Percentiles rank a stretch among this genome's conserved stretches.
Conservation (phyloP, 1,139 yeast genomes). For the Geotrichum citri-aurantii region DNA sequence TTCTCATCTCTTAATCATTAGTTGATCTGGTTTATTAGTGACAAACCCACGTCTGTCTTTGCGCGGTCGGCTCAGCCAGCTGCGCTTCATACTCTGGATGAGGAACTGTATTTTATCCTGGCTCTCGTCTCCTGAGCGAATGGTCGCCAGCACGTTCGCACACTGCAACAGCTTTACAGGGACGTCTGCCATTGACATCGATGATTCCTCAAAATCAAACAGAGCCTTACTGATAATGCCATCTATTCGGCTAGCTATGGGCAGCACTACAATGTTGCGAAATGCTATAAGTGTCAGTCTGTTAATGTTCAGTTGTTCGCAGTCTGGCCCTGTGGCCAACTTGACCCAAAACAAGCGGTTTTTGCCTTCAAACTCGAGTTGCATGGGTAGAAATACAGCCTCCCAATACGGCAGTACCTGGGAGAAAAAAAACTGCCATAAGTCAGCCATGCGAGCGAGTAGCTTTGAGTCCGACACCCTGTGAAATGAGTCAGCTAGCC, state of each 20-base stretch:
- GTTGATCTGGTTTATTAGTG: not conserved
- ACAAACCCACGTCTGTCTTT: not conserved
- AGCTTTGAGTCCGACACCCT: constrained; percentile 26
- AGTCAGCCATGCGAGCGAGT: constrained; percentile 33
- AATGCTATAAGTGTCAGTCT: constrained; percentile 32
- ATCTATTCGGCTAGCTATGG: constrained; percentile 42
- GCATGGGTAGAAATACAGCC: constrained; percentile 57
- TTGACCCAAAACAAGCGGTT: constrained; percentile 41
- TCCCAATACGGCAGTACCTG: constrained; percentile 52
- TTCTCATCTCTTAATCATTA: not conserved
- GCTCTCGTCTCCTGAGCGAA: constrained; percentile 47
- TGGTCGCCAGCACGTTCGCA: constrained; percentile 48
- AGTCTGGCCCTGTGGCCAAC: constrained; percentile 26
- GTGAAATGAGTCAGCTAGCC: constrained; percentile 35
- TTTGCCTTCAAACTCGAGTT: constrained; percentile 44
- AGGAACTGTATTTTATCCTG: constrained; percentile 50
- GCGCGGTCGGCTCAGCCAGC: constrained; percentile 21
- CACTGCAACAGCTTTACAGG: constrained; percentile 48
- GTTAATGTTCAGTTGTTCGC: constrained; percentile 32
- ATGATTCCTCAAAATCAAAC: constrained; percentile 22
- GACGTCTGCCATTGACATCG: constrained; percentile 29
- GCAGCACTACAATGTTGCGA: constrained; percentile 36
- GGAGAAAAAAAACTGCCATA: constrained; percentile 53
- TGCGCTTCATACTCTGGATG: constrained; percentile 24
- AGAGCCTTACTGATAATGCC: constrained; percentile 8